phyloP scores from a whole-genome alignment of 306 rosid species.

The Alnus glutinosa region DNA sequence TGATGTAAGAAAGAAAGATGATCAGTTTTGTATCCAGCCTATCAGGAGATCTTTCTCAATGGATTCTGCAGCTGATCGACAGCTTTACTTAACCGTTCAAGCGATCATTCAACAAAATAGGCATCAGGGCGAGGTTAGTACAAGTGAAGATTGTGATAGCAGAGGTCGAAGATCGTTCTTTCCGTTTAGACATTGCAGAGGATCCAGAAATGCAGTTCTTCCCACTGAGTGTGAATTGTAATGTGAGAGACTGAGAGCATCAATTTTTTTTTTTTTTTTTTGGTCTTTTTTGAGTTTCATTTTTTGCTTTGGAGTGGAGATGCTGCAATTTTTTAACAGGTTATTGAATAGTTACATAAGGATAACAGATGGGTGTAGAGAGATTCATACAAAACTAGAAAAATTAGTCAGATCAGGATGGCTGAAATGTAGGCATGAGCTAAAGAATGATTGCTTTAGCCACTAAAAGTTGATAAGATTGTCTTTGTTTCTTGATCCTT shows the following conservation, averaged over 20 bases:
- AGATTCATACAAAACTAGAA: slow-evolving; percentile 25
- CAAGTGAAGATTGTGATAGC: slow-evolving; percentile 42
- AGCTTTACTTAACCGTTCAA: slow-evolving; percentile 49
- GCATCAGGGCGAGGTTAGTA: slow-evolving; percentile 33
- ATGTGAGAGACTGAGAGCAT: slow-evolving; percentile 14
- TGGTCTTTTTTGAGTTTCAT: slow-evolving; percentile 7
- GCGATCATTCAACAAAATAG: slow-evolving; percentile 33
- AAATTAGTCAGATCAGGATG: slow-evolving; percentile 20
- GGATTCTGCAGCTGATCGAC: slow-evolving; percentile 64
- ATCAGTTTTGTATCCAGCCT: slow-evolving; percentile 57
- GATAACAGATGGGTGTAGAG: slow-evolving; percentile 15
- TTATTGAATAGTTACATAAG: slow-evolving; percentile 5
- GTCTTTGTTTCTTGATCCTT: slow-evolving; percentile 23
- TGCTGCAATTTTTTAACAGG: slow-evolving; percentile 4
- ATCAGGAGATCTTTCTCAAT: slow-evolving; percentile 70
- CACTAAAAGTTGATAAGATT: slow-evolving; percentile 24
- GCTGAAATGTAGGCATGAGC: slow-evolving; percentile 28
- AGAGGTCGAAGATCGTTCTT: slow-evolving; percentile 56
- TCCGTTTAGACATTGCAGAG: slow-evolving; percentile 54
- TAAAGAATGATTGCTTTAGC: slow-evolving; percentile 40
- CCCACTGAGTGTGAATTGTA: slow-evolving; percentile 45
- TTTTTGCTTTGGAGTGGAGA: slow-evolving; percentile 25
- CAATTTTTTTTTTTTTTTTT: neutral
- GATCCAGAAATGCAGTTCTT: slow-evolving; percentile 44
- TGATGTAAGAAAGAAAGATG: slow-evolving; percentile 58